Base-by-base conservation (phyloP, 805 yeast species). In the Candida boidinii region DNA sequence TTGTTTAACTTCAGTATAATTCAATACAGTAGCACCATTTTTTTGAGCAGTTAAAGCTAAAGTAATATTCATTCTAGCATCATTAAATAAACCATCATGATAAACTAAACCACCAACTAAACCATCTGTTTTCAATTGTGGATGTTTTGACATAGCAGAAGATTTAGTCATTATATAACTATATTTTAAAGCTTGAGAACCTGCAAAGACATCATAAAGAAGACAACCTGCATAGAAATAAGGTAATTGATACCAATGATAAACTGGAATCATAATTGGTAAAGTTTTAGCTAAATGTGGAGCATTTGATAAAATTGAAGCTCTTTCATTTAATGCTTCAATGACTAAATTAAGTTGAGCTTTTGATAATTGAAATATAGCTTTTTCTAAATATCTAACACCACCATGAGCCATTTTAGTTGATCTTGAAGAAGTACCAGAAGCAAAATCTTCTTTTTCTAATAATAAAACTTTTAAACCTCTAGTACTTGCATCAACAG, bases 351-450 rank as follows among this genome's bases (percentile, higher is more conserved):
- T 84, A 58, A 82, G 68, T 64, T 88, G 97, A 39, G 79, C 90
- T 58, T 84, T 86, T 37, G 94, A 87, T 33, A 88, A 69, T 62
- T 86, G 87, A 73, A 86, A 86, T 49, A 88, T 76, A 25, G 96
- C 96, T 65, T 88, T 88, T 57, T 88, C 97, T 51, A 88, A 70
- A 58, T 88, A 88, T 50, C 97, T 70, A 27, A 88, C 96, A 56
- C 97, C 97, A 44, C 97, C 97, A 54, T 88, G 97, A 28, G 95
- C 95, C 78, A 88, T 83, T 63, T 88, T 88, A 30, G 97, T 88
- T 12, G 95, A 83, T 50, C 87, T 83, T 23, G 96, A 86, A 7
- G 94, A 82, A 12, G 96, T 90, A 26, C 95, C 96, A 8, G 86
- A 70, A 7, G 95, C 95, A 53, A 82, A 88, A 64, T 88, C 97